Percentiles rank a stretch among this genome's conserved stretches.
phyloP scores from a whole-genome alignment of 176 grass and related monocot genomes.

The Metroxylon sagu region DNA sequence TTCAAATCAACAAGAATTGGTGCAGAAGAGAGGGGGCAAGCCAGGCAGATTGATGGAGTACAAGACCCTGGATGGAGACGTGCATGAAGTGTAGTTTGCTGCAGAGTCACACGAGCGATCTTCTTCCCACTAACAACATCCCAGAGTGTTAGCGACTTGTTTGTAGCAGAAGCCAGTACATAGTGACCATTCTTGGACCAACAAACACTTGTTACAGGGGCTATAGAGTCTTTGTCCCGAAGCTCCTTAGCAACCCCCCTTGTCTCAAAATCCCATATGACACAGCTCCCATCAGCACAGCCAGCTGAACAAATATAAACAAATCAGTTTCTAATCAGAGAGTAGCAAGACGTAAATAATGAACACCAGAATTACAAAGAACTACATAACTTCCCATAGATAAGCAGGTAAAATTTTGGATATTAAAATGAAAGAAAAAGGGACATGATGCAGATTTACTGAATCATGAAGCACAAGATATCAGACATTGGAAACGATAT shows the following conservation, averaged over 20 bases:
- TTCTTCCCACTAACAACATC: constrained; percentile 68
- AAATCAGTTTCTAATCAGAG: not conserved
- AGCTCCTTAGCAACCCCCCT: constrained; percentile 86
- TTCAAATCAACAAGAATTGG: constrained; percentile 92
- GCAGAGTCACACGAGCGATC: constrained; percentile 73
- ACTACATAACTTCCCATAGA: too few species aligned
- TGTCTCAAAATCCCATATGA: constrained; percentile 99
- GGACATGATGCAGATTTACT: too few species aligned
- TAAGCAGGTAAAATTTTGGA: too few species aligned
- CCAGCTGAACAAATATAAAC: constrained; percentile 54
- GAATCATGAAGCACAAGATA: too few species aligned
- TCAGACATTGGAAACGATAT: too few species aligned
- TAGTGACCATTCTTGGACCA: constrained; percentile 90
- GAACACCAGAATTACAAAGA: too few species aligned
- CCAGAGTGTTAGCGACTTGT: constrained; percentile 91
- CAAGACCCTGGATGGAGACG: constrained; percentile 59
- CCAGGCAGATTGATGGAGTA: constrained; percentile 64
- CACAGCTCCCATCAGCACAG: constrained; percentile 79
- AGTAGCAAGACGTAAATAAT: not conserved
- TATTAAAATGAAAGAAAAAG: too few species aligned
- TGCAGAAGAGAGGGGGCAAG: constrained; percentile 93
- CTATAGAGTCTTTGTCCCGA: constrained; percentile 71
- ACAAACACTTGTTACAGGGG: constrained; percentile 87
- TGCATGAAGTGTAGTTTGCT: constrained; percentile 88
- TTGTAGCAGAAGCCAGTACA: constrained; percentile 92